Conservation (phyloP, 73 alveolate genomes). For the Tetrahymena borealis region DNA sequence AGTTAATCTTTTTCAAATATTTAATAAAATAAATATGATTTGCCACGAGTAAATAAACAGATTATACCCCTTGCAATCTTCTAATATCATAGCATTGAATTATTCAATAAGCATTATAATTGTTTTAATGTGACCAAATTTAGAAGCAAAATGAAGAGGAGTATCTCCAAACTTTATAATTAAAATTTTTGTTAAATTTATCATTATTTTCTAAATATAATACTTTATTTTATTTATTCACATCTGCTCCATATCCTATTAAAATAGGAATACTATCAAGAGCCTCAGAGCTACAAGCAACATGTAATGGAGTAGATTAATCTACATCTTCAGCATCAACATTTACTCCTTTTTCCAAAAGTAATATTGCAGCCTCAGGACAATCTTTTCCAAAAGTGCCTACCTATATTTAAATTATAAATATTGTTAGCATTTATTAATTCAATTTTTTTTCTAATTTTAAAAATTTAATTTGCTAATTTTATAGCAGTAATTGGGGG, state of each 20-base stretch:
- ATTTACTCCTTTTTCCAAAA: slow-evolving; percentile 30
- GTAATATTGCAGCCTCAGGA: slow-evolving; percentile 24
- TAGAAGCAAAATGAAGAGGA: slow-evolving; percentile 18
- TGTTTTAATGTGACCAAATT: slow-evolving; percentile 29
- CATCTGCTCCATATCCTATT: slow-evolving; percentile 30
- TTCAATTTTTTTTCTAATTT: too few relatives aligned
- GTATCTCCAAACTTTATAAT: slow-evolving; percentile 19
- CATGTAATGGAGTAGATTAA: slow-evolving; percentile 23
- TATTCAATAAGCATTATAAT: neutral
- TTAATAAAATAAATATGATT: neutral
- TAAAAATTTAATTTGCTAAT: too few relatives aligned
- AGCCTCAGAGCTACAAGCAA: slow-evolving; percentile 37
- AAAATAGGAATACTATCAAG: slow-evolving; percentile 26
- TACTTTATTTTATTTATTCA: slow-evolving; percentile 22
- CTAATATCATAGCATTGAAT: slow-evolving; percentile 3
- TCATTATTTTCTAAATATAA: neutral
- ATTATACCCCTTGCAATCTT: slow-evolving; percentile 11
- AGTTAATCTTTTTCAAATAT: neutral
- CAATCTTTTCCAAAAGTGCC: slow-evolving; percentile 44
- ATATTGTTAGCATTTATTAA: neutral
- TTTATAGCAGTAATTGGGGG: too few relatives aligned
- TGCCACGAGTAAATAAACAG: neutral
- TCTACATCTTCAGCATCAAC: slow-evolving; percentile 34
- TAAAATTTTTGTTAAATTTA: neutral
- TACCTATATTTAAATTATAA: neutral